phyloP scores from a whole-genome alignment of 2,329 filamentous ascomycete species.

The Chaetothyriales sp. region DNA sequence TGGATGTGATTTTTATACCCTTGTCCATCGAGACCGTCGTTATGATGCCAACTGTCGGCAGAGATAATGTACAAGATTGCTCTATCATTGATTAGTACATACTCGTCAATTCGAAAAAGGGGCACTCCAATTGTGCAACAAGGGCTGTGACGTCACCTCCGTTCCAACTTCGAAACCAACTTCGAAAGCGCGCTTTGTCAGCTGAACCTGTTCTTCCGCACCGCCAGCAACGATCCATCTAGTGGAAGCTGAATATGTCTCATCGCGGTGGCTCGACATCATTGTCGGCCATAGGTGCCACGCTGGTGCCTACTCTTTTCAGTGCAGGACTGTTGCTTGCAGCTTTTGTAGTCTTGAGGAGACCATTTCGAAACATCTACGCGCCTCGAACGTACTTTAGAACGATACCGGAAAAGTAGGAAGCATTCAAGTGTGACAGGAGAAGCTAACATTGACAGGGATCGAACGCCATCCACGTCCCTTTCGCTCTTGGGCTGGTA shows the following conservation, averaged over 20 bases:
- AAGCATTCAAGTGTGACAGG: not conserved
- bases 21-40: not conserved
- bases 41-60: not conserved
- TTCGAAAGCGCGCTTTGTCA: not conserved
- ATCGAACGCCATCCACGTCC: constrained; percentile 17
- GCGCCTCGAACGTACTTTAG: constrained; percentile 27
- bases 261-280: constrained; percentile 30
- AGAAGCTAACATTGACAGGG: constrained; percentile 1
- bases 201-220: not conserved
- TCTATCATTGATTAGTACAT: too few relatives aligned
- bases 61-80: too few relatives aligned
- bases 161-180: not conserved
- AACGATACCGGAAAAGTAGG: constrained; percentile 23
- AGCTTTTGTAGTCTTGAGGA: constrained; percentile 34
- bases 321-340: constrained; percentile 32
- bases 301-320: constrained; percentile 33
- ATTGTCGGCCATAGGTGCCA: constrained; percentile 35
- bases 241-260: not conserved
- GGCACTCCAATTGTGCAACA: not conserved
- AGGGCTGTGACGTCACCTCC: not conserved
- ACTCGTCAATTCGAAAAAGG: too few relatives aligned
- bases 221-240: not conserved
- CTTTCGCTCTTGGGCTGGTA: constrained; percentile 10
- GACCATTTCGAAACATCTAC: constrained; percentile 34
- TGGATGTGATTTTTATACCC: not conserved